A percentile compares a stretch with the other conserved stretches of the same genome.
Evolutionary conservation across 2,329 filamentous ascomycete genomes (phyloP).

Genomic region (Sporothrix brunneoviolacea): DNA sequence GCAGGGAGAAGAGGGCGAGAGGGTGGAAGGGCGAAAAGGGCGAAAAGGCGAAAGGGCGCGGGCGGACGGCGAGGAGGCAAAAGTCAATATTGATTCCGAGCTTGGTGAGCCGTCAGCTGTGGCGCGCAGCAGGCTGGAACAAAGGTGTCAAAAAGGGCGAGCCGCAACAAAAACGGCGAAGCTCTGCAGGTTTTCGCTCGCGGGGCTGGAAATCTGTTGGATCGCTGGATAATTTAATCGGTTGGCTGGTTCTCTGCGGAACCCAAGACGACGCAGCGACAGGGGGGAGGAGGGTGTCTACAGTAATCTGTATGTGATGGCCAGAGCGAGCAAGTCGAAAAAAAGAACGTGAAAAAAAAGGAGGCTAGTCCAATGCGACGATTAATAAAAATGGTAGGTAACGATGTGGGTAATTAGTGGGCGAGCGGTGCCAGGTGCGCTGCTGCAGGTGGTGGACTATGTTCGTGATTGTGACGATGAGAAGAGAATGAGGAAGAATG

Average conservation of each 20-base stretch:
- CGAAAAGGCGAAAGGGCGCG: neutral
- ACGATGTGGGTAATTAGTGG: slow-evolving; percentile 8
- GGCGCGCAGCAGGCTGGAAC: neutral
- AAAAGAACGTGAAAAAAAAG: slow-evolving; percentile 7
- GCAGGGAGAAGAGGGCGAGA: slow-evolving; percentile 3
- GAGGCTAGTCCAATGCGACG: slow-evolving; percentile 10
- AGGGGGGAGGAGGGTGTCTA: neutral
- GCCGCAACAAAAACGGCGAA: neutral
- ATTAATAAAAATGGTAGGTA: slow-evolving; percentile 7
- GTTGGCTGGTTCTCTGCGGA: slow-evolving; percentile 11
- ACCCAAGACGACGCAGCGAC: neutral
- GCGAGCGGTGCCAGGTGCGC: neutral
- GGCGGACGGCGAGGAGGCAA: slow-evolving; percentile 2
- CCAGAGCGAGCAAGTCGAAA: too few relatives aligned
- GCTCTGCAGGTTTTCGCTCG: slow-evolving; percentile 1
- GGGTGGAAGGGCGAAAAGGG: neutral
- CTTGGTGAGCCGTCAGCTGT: slow-evolving; percentile 6
- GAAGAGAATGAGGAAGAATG: neutral
- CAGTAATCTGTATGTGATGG: too few relatives aligned
- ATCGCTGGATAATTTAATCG: slow-evolving; percentile 5
- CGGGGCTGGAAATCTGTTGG: slow-evolving; percentile 8
- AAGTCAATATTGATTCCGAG: slow-evolving; percentile 17
- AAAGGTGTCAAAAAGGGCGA: neutral
- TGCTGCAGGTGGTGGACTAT: slow-evolving; percentile 7
- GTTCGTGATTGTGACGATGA: slow-evolving; percentile 4